Evolutionary conservation across 2,329 filamentous ascomycete genomes (phyloP).

Genomic region (Colletotrichum tropicicola): DNA sequence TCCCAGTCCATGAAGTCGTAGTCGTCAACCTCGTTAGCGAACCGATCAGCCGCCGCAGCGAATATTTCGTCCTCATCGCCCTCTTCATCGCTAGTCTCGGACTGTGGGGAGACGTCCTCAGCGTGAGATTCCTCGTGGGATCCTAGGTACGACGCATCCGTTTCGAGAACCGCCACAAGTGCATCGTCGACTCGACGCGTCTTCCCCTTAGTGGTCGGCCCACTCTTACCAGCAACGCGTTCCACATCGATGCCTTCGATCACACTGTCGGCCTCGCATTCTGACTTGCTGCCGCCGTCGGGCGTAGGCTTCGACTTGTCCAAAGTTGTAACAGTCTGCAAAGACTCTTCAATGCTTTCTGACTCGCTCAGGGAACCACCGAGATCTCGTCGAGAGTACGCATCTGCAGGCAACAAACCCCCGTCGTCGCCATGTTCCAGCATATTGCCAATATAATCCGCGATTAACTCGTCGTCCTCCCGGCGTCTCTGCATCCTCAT

Average conservation of each 20-base stretch:
- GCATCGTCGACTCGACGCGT: background rate
- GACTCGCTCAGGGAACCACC: conserved; percentile 34
- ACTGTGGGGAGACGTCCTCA: background rate
- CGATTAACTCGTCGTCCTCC: conserved; percentile 65
- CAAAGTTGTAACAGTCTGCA: background rate
- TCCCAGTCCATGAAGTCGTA: conserved; percentile 90
- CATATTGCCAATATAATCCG: conserved; percentile 79
- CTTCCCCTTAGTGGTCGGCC: background rate
- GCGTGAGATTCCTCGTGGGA: background rate
- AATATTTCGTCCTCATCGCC: conserved; percentile 23
- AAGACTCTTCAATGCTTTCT: conserved; percentile 36
- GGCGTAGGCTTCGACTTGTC: background rate
- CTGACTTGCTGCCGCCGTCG: background rate
- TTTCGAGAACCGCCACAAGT: background rate
- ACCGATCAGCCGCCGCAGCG: background rate
- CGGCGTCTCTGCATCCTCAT: conserved; percentile 28
- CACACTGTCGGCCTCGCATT: background rate
- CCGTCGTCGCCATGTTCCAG: conserved; percentile 62
- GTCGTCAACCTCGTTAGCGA: conserved; percentile 60
- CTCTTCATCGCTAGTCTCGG: background rate
- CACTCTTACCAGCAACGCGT: too few species aligned
- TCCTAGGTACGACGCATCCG: background rate
- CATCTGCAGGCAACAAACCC: conserved; percentile 69
- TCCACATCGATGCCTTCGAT: background rate
- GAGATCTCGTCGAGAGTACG: conserved; percentile 50